phyloP scores from a whole-genome alignment of 75 land plant species.

The Gnetum montanum region DNA sequence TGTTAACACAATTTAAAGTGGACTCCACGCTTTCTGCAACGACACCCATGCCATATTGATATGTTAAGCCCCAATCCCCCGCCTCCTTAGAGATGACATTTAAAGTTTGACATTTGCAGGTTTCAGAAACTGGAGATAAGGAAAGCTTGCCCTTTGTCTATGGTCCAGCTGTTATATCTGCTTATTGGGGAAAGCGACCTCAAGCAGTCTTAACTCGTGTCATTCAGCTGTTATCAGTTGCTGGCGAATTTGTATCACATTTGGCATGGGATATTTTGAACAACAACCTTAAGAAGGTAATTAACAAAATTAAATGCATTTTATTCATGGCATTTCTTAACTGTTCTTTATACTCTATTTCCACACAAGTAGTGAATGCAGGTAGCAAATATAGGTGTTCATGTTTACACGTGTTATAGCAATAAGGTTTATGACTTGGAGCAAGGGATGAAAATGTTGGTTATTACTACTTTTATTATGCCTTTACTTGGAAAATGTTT shows the following conservation, averaged over 20 bases:
- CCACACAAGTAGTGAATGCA: too few relatives aligned
- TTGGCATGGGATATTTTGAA: slow-evolving; percentile 67
- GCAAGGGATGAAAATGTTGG: too few relatives aligned
- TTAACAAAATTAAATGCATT: not conserved
- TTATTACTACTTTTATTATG: too few relatives aligned
- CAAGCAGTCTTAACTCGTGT: slow-evolving; percentile 90
- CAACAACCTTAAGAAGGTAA: slow-evolving; percentile 90
- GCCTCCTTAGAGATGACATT: too few relatives aligned
- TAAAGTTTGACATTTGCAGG: too few relatives aligned
- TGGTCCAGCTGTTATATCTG: slow-evolving; percentile 72
- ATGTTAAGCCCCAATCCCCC: too few relatives aligned
- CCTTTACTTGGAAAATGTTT: too few relatives aligned
- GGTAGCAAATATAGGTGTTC: too few relatives aligned
- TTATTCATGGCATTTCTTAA: too few relatives aligned
- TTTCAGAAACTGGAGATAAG: slow-evolving; percentile 31
- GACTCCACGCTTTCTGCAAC: not conserved
- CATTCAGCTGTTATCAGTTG: slow-evolving; percentile 79
- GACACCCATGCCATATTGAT: not conserved
- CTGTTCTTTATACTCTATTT: too few relatives aligned
- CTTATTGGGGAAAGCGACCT: slow-evolving; percentile 94
- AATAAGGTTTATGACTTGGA: too few relatives aligned
- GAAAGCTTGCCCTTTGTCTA: slow-evolving; percentile 83
- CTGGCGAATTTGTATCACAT: slow-evolving; percentile 90
- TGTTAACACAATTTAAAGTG: not conserved
- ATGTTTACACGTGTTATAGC: too few relatives aligned